A percentile compares a stretch with the other conserved stretches of the same genome.
These are phyloP conservation scores for Hypoxylon perforatum DNA, from an alignment of 495 filamentous ascomycete species.

Conservation along the genomic window DNA sequence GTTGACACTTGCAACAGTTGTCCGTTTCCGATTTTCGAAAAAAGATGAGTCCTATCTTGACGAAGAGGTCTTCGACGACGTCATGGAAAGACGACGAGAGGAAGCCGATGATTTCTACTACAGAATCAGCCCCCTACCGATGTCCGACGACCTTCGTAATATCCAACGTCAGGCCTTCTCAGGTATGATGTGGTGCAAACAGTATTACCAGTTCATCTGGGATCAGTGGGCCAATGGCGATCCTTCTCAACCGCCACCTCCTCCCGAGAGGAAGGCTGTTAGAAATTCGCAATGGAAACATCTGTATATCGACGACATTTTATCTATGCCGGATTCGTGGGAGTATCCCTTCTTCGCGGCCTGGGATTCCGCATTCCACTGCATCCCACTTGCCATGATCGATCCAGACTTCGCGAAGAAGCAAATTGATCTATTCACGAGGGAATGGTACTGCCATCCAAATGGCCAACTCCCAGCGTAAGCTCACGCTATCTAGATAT, in stretches of 20 bases:
- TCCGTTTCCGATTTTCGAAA: constrained; percentile 87
- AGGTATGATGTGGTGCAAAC: constrained; percentile 98
- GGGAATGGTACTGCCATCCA: constrained; percentile 99
- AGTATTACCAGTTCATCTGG: constrained; percentile 96
- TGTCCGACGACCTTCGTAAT: constrained; percentile 93
- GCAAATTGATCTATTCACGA: constrained; percentile 92
- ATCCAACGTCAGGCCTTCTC: constrained; percentile 94
- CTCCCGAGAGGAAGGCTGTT: constrained; percentile 79
- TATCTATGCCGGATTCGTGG: constrained; percentile 98
- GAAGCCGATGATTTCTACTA: constrained; percentile 98
- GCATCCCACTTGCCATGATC: constrained; percentile 94
- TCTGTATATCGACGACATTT: constrained; percentile 89
- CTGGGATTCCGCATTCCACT: constrained; percentile 97
- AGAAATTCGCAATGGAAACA: constrained; percentile 93
- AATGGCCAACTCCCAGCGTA: constrained; percentile 86
- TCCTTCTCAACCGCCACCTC: constrained; percentile 79
- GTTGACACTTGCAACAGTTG: constrained; percentile 62
- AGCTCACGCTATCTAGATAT: not conserved
- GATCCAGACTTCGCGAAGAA: constrained; percentile 98
- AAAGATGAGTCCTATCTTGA: constrained; percentile 81
- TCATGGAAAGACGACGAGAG: constrained; percentile 82
- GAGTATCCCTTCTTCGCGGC: constrained; percentile 99
- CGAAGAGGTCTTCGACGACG: constrained; percentile 91
- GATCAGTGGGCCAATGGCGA: constrained; percentile 94
- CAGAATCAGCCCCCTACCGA: constrained; percentile 90